phyloP scores from a whole-genome alignment of 768 basidiomycete species.

The Russula sp. region DNA sequence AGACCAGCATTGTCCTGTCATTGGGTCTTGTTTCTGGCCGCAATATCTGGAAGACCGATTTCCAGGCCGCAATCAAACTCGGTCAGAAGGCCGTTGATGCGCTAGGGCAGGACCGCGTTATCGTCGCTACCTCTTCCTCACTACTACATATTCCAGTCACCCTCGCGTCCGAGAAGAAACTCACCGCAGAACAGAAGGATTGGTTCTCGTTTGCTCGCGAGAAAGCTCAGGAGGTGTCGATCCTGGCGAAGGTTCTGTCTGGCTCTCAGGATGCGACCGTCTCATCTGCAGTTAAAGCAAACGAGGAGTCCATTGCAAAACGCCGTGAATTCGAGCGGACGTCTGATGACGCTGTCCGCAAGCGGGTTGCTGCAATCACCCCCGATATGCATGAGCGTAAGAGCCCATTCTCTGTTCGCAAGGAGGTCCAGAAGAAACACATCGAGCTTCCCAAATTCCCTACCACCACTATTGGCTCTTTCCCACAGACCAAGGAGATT shows the following conservation, averaged over 20 bases:
- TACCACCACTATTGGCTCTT: constrained; percentile 96
- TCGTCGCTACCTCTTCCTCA: constrained; percentile 93
- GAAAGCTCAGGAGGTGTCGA: constrained; percentile 87
- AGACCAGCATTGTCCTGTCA: constrained; percentile 74
- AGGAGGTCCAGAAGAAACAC: constrained; percentile 81
- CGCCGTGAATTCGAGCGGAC: constrained; percentile 91
- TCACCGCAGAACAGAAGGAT: constrained; percentile 83
- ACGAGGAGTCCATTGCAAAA: constrained; percentile 84
- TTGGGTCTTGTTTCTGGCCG: constrained; percentile 96
- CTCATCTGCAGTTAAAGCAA: constrained; percentile 73
- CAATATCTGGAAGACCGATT: constrained; percentile 99
- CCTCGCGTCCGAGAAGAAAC: constrained; percentile 84
- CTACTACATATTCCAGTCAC: constrained; percentile 98
- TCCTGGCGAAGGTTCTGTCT: constrained; percentile 77
- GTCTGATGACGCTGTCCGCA: constrained; percentile 92
- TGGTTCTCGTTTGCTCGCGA: constrained; percentile 99
- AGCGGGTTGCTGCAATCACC: constrained; percentile 89
- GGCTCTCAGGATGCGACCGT: constrained; percentile 73
- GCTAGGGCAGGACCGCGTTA: constrained; percentile 82
- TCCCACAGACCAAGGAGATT: constrained; percentile 99
- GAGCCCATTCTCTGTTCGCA: constrained; percentile 81
- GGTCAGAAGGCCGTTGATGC: constrained; percentile 78
- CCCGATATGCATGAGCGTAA: constrained; percentile 79
- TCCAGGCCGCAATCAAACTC: constrained; percentile 70
- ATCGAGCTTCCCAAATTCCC: constrained; percentile 95